Evolutionary conservation across 2,329 filamentous ascomycete genomes (phyloP), one percentile per base, ranked within the genome.

Genomic region (Aureobasidium mangrovei): DNA sequence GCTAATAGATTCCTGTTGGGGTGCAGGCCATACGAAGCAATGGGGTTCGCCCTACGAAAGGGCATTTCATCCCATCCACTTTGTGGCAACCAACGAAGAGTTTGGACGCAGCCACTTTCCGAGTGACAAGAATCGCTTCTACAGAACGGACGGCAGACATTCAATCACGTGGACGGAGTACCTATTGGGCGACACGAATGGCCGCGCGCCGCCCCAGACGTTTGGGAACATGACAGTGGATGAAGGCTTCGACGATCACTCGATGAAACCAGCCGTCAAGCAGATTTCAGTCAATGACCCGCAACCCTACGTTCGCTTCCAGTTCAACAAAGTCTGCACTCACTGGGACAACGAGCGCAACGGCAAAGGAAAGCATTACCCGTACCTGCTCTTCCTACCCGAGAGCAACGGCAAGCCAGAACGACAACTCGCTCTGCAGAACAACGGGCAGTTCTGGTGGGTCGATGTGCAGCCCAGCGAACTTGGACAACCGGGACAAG

Each of bases 1-100:
- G 70, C 78, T 97, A 1, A 72, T 97, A 46, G 93, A 98, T 64
- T 71, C 86, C 0, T 97, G 91, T 66, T 98, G 93, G 93, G 93
- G 93, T 38, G 88, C 91, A 0, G 91, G 91, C 2, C 75, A 81
- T 58, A 70, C 95, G 7, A 70, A 75, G 41, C 74, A 73, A 1
- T 57, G 68, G 64, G 75, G 74, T 12, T 70, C 77, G 55, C 69
- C 74, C 1, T 96, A 90, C 70, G 78, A 78, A 41, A 79, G 85
- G 61, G 66, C 74, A 3, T 95, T 96, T 67, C 77, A 74, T 1
- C 81, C 89, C 0, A 69, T 75, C 4, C 68, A 72, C 59, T 85
- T 85, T 64, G 78, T 74, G 28, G 77, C 78, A 67, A 69, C 74
- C 4, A 96, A 96, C 65, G 85, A 91, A 53, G 79, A 86, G 31